Evolutionary conservation across 2,329 filamentous ascomycete species (phyloP), one percentile per base, ranked within the genome.

Genomic region (Fusarium beomiforme): DNA sequence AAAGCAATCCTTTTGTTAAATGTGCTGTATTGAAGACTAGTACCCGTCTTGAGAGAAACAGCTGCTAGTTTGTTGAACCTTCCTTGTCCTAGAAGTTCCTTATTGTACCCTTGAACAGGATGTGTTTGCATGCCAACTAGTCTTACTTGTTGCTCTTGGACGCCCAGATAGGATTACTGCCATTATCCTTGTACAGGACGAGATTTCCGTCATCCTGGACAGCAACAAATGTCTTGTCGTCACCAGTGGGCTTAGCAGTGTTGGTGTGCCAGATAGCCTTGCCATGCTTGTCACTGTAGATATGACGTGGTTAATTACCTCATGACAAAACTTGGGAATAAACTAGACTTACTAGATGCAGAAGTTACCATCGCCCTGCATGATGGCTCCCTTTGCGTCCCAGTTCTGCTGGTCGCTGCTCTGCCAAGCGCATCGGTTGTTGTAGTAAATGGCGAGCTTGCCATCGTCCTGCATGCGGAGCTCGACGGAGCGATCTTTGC

Each of bases 401-500:
- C 16, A n/a, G 16, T 13, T 17, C 23, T 65, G 62, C 31, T 63
- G 39, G 29, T 24, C 58, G n/a, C 36, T 56, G n/a, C 42, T 65
- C 58, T 65, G 62, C 62, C 62, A 65, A 16, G 41, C 23, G 14
- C 49, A 63, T 13, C 17, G 41, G 24, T 37, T 19, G 34, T 31
- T 24, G 19, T 65, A 21, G 24, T 65, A 65, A 31, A 64, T 24
- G 31, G 59, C 62, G 7, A 65, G 49, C 43, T 65, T 65, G 43
- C 62, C 62, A 7, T 65, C 62, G n/a, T 65, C 50, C 43, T 65
- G 59, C 62, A 65, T 65, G 36, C 59, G 59, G 31, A 65, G 62
- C 43, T 65, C 62, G 8, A 64, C 50, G 7, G 59, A 46, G 21
- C 62, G 49, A 2, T 65, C 31, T n/a, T 57, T 41, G 31, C 59